These are phyloP conservation scores for Solanum appendiculatum DNA, from an alignment of 257 asterid species.

Conservation along the genomic window DNA sequence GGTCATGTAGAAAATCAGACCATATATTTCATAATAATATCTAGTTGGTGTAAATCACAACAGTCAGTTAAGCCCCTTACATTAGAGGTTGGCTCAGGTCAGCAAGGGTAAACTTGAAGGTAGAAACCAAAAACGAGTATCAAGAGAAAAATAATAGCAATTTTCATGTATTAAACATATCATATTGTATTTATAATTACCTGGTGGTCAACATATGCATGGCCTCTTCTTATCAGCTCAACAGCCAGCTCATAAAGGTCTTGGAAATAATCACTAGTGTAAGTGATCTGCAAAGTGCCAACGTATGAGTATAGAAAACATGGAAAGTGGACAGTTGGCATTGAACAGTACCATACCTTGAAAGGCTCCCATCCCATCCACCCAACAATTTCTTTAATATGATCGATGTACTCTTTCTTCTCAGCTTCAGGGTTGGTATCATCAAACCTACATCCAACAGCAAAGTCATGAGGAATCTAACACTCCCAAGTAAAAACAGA, in stretches of 20 bases:
- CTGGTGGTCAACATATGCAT: conserved; percentile 98
- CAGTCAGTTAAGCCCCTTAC: background rate
- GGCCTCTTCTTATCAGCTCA: conserved; percentile 71
- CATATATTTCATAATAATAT: conserved; percentile 19
- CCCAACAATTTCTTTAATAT: conserved; percentile 78
- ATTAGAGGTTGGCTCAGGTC: background rate
- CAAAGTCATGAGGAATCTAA: background rate
- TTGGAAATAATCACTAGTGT: conserved; percentile 90
- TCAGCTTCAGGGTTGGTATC: conserved; percentile 99
- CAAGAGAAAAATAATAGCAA: background rate
- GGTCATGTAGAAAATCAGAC: background rate
- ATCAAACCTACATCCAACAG: conserved; percentile 48
- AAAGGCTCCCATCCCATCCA: conserved; percentile 99
- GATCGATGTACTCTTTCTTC: conserved; percentile 87
- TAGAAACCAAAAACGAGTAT: background rate
- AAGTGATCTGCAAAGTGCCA: conserved; percentile 51
- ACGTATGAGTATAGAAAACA: conserved; percentile 6
- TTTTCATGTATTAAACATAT: background rate
- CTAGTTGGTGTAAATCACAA: background rate
- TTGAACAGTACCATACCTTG: conserved; percentile 40
- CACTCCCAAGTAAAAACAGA: background rate
- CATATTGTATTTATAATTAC: conserved; percentile 9
- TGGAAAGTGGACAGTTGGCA: background rate
- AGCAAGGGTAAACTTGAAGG: background rate
- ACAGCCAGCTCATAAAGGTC: conserved; percentile 85